Base-by-base conservation (phyloP, 1,139 yeast species). In the Pichia sp. region DNA sequence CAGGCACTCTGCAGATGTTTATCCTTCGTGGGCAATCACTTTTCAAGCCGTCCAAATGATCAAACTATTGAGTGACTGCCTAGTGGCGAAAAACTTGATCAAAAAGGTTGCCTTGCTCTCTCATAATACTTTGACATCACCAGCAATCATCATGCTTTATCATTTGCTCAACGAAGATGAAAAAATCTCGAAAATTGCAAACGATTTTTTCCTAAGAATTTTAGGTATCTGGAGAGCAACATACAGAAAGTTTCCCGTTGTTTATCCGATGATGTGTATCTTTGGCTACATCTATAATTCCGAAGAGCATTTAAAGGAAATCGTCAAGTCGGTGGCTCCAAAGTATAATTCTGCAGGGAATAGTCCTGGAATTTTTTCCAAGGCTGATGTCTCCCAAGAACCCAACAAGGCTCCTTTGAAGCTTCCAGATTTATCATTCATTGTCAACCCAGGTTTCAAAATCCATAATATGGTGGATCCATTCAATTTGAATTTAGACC, bases 41-140 rank as follows among this genome's bases (percentile, higher is more conserved):
- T 87, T 87, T 73, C 92, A 87, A 68, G 90, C 95, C 0, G 90
- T 95, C 1, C 82, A 89, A 65, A 85, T 86, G 86, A 84, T 87
- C 59, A 81, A 87, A 6, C 76, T 83, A 57, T 84, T 87, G 53
- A 74, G 82, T 48, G 85, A 85, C 56, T 82, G 81, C 57, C 64
- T 87, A 59, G 69, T 79, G 41, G 80, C 79, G 48, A 75, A 78
- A 51, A 77, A 79, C 56, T 41, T 58, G 80, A 81, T 62, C 67
- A 84, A 56, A 72, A 72, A 58, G 77, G 77, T 63, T 75, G 84
- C 65, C 85, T 87, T 31, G 81, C 84, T 30, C 76, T 82, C 66
- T 74, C 82, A 61, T 73, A 78, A 45, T 73, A 70, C 77, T 1
- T 69, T 86, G 40, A 85, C 85, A 67, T 79, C 87, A 47, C 89